Conservation (phyloP, 2,329 filamentous ascomycete species). For the Colletotrichum eleusines region DNA sequence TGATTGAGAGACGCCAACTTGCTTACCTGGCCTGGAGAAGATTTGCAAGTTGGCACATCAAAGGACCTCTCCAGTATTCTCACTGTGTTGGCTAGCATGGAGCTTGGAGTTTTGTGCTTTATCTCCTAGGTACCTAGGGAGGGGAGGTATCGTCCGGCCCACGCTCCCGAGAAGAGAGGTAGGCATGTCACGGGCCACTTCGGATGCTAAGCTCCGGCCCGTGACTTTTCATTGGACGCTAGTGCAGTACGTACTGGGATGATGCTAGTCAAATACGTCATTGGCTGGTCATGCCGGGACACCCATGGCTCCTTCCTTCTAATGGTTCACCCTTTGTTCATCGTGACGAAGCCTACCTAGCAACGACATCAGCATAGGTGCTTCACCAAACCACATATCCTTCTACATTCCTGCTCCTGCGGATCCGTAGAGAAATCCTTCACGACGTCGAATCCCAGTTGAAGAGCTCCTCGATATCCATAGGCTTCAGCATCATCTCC, state of each 20-base stretch:
- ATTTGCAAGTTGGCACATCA: not conserved
- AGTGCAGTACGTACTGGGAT: fast-evolving
- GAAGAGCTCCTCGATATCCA: too few relatives aligned
- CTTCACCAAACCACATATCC: not conserved
- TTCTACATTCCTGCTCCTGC: not conserved
- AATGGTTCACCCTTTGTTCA: not conserved
- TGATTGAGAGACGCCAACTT: not conserved
- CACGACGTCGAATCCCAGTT: too few relatives aligned
- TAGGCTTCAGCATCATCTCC: not conserved
- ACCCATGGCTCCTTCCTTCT: conserved; percentile 8
- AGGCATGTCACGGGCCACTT: not conserved
- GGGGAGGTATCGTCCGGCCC: not conserved
- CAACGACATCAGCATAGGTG: conserved; percentile 21
- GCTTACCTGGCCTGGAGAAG: not conserved
- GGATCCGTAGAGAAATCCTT: not conserved
- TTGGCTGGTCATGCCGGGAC: conserved; percentile 13
- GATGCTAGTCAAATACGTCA: conserved; percentile 17
- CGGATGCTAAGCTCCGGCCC: not conserved
- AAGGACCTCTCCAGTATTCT: not conserved
- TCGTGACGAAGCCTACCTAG: conserved; percentile 10
- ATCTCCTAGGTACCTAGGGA: too few relatives aligned
- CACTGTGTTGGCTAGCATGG: too few relatives aligned
- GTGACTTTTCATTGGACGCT: not conserved
- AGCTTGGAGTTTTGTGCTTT: not conserved
- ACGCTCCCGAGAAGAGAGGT: not conserved